These are phyloP conservation scores for Hyaloscypha finlandica DNA, from an alignment of 495 filamentous ascomycete genomes.

Conservation along the genomic window DNA sequence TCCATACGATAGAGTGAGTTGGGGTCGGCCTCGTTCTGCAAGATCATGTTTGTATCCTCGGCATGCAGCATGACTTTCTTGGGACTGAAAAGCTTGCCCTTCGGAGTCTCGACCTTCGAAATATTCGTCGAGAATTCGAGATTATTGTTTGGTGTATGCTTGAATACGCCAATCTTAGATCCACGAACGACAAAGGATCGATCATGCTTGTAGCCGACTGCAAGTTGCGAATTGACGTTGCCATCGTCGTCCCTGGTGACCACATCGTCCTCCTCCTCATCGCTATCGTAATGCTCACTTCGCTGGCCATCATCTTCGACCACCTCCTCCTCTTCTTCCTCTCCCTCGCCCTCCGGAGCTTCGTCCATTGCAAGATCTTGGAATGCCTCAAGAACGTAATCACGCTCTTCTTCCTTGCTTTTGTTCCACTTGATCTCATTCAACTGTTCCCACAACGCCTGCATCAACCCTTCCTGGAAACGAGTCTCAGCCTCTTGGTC, in stretches of 20 bases:
- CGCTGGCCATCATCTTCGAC: constrained; percentile 66
- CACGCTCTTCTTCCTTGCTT: constrained; percentile 85
- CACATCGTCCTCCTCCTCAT: constrained; percentile 89
- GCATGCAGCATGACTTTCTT: constrained; percentile 98
- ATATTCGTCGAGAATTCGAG: constrained; percentile 98
- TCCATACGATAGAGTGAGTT: constrained; percentile 98
- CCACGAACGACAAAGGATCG: constrained; percentile 95
- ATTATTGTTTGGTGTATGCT: constrained; percentile 89
- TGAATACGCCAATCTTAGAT: constrained; percentile 98
- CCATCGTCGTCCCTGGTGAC: constrained; percentile 71
- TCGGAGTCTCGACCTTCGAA: constrained; percentile 88
- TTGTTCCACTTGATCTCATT: constrained; percentile 95
- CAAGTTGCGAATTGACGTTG: constrained; percentile 90
- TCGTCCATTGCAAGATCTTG: constrained; percentile 94
- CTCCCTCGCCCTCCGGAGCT: constrained; percentile 58
- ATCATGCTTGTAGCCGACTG: constrained; percentile 98
- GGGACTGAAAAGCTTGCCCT: constrained; percentile 85
- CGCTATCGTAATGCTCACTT: constrained; percentile 85
- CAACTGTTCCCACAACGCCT: constrained; percentile 94
- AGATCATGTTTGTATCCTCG: constrained; percentile 88
- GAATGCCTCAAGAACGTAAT: constrained; percentile 95
- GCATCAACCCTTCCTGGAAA: constrained; percentile 94
- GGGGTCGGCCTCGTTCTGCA: constrained; percentile 82
- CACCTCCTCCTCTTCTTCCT: constrained; percentile 62
- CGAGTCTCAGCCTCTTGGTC: constrained; percentile 75